These are phyloP conservation scores for Flaveria trinervia DNA, from an alignment of 129 eudicot species.

Conservation along the genomic window DNA sequence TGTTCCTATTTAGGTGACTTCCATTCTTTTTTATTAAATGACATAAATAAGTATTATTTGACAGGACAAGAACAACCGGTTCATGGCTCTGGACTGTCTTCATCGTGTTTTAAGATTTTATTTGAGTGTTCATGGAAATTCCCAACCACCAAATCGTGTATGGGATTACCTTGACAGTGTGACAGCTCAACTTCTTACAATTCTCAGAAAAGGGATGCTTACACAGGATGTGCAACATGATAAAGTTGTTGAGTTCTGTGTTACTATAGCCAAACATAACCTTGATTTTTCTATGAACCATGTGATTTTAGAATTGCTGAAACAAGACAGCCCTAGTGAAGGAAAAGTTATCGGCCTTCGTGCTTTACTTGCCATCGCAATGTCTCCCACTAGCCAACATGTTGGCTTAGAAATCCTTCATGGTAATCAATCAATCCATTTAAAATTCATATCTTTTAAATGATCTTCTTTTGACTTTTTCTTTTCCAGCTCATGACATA, in stretches of 20 bases:
- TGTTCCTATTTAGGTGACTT: conserved; percentile 8
- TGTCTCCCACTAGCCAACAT: conserved; percentile 92
- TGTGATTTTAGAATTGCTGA: conserved; percentile 81
- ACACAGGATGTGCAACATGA: conserved; percentile 99
- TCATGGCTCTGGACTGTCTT: conserved; percentile 97
- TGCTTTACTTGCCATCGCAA: conserved; percentile 91
- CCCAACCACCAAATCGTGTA: conserved; percentile 90
- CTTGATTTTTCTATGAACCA: conserved; percentile 98
- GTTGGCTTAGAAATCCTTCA: conserved; percentile 96
- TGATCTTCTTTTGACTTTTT: conserved; percentile 8
- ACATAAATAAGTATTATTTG: conserved; percentile 27
- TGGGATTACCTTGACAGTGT: conserved; percentile 99
- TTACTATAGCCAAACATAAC: conserved; percentile 93
- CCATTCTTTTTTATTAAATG: not conserved
- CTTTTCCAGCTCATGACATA: conserved; percentile 76
- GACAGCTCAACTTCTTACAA: conserved; percentile 86
- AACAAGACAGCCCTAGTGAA: conserved; percentile 98
- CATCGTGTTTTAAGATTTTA: conserved; percentile 95
- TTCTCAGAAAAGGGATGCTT: conserved; percentile 90
- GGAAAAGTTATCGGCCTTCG: conserved; percentile 99
- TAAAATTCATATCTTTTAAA: conserved; percentile 6
- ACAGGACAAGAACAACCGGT: conserved; percentile 98
- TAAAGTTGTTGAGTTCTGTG: conserved; percentile 97
- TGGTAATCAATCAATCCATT: conserved; percentile 47
- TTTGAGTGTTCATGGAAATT: conserved; percentile 80